Conservation (phyloP, 805 yeast species). For the Saccharomycopsis capsularis region DNA sequence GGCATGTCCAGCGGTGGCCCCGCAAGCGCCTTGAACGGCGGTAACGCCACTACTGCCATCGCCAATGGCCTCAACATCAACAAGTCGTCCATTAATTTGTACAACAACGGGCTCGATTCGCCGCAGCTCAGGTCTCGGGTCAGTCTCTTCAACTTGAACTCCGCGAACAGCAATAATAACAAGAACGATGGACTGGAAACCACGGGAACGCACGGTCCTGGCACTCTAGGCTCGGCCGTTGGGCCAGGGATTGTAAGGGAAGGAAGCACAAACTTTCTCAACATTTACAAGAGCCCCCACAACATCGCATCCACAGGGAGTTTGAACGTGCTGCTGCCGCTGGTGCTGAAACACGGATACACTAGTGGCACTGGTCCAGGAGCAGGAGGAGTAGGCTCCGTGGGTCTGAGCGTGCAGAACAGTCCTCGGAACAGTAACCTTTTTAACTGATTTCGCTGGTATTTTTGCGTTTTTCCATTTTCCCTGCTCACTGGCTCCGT, state of each 20-base stretch:
- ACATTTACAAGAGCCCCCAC: not conserved
- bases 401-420: too few relatives aligned
- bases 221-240: not conserved
- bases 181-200: not conserved
- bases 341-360: too few relatives aligned
- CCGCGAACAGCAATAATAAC: conserved; percentile 1
- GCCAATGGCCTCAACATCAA: not conserved
- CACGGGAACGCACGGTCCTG: not conserved
- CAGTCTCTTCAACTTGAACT: conserved; percentile 16
- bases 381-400: too few relatives aligned
- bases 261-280: not conserved
- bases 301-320: not conserved
- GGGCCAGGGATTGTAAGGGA: too few relatives aligned
- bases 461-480: not conserved
- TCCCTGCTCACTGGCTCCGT: not conserved
- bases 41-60: not conserved
- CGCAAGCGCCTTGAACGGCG: too few relatives aligned
- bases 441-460: not conserved
- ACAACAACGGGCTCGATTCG: not conserved
- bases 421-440: too few relatives aligned
- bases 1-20: too few relatives aligned
- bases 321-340: not conserved
- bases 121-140: conserved; percentile 20
- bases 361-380: not conserved
- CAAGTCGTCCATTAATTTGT: not conserved